Evolutionary conservation across 768 basidiomycete species (phyloP).

Genomic region (Suillus paluster): DNA sequence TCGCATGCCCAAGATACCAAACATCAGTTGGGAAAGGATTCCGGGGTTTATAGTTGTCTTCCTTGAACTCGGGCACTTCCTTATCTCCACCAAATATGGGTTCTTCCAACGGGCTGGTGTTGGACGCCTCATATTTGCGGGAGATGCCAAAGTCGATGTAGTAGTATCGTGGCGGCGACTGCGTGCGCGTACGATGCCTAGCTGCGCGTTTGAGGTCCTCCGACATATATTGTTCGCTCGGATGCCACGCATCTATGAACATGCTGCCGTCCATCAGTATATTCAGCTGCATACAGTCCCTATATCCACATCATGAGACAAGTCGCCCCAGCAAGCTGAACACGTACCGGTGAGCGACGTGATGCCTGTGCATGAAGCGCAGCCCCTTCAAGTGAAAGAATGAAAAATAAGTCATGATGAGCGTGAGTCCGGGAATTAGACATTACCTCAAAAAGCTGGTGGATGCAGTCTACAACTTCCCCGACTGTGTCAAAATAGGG

Average conservation of each 20-base stretch:
- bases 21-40: no score
- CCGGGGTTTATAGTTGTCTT: no score
- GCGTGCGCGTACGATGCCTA: conserved; percentile 32
- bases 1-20: no score
- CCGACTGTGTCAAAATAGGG: conserved; percentile 24
- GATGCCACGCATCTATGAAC: conserved; percentile 33
- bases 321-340: background rate
- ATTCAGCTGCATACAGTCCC: conserved; percentile 36
- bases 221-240: conserved; percentile 6
- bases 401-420: background rate
- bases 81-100: conserved; percentile 47
- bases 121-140: conserved; percentile 29
- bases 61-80: no score
- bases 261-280: conserved; percentile 36
- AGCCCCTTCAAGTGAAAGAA: conserved; percentile 29
- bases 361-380: conserved; percentile 41
- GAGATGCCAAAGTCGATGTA: conserved; percentile 44
- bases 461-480: conserved; percentile 27
- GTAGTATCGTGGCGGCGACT: conserved; percentile 34
- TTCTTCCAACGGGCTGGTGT: conserved; percentile 28
- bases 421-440: background rate
- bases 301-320: conserved; percentile 25
- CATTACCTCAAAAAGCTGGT: conserved; percentile 27
- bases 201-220: conserved; percentile 21
- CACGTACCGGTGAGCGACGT: conserved; percentile 43